Evolutionary conservation across 2,329 filamentous ascomycete genomes (phyloP), one percentile per base, ranked within the genome.

Genomic region (Penicillium sp.): DNA sequence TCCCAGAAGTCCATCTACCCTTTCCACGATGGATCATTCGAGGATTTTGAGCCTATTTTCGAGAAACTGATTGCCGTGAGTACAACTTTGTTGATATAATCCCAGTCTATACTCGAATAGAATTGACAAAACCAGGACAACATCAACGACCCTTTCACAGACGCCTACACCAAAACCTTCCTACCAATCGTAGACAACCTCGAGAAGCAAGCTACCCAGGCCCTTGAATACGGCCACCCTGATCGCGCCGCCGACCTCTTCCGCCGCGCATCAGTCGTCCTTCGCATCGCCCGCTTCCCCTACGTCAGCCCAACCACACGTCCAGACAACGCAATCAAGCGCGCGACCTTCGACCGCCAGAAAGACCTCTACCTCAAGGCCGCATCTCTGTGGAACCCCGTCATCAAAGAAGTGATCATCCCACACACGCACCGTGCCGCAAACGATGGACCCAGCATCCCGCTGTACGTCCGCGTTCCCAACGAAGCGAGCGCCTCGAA

Each of bases 231-330:
- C 2, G 82, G 80, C 27, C 77, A 87, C 55, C 70, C 68, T 5
- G 77, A 79, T 39, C 79, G 79, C 43, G 87, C 88, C 1, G 83
- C 82, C 4, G 82, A 82, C 35, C 78, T 88, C 19, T 90, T 87
- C 71, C 79, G 90, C n/a, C 85, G 89, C 22, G 87, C 87, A 5
- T 88, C 88, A 22, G 85, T 87, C 26, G 80, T 91, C n/a, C 87
- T 90, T 72, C 83, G 89, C 52, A 91, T 92, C 63, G 82, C 87
- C 0, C 82, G 89, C 16, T 91, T 92, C 68, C 89, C 89, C 3
- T 73, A 73, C 58, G 69, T 73, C 9, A 65, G 68, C 48, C 68
- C 65, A n/a, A 50, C 54, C 22, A 63, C 61, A 7, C 53, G 52
- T 1, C 54, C 60, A 6, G 62, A 65, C 41, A 63, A 60, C 44